These are phyloP conservation scores for Ploettnerulaceae sp. DNA, from an alignment of 2,329 filamentous ascomycete genomes.

Conservation along the genomic window DNA sequence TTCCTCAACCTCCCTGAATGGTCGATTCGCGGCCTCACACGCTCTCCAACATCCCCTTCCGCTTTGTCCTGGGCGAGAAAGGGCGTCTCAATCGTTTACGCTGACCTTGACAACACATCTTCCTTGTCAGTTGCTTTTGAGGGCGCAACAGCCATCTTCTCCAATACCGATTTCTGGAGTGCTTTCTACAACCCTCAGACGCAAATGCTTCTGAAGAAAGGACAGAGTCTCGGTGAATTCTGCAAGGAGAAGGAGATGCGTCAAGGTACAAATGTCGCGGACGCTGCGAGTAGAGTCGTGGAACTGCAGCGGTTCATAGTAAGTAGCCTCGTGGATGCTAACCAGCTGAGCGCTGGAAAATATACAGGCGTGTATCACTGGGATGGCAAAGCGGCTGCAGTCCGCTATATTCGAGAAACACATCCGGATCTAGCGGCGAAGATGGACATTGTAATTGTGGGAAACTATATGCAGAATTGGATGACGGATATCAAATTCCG, in stretches of 20 bases:
- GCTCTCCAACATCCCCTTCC: constrained; percentile 11
- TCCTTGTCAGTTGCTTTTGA: constrained; percentile 40
- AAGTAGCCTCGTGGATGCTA: constrained; percentile 36
- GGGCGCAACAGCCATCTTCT: constrained; percentile 45
- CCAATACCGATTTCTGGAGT: constrained; percentile 38
- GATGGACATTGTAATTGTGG: constrained; percentile 34
- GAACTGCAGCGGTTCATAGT: constrained; percentile 38
- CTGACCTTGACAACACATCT: constrained; percentile 36
- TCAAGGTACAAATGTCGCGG: constrained; percentile 36
- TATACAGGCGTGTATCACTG: constrained; percentile 40
- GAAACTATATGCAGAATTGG: constrained; percentile 28
- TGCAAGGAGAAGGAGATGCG: constrained; percentile 34
- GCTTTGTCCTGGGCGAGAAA: constrained; percentile 35
- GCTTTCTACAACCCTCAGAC: constrained; percentile 23
- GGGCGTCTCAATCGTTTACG: constrained; percentile 39
- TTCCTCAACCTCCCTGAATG: constrained; percentile 18
- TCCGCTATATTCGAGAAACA: constrained; percentile 31
- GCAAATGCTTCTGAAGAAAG: constrained; percentile 13
- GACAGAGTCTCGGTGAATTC: constrained; percentile 24
- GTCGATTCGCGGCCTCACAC: constrained; percentile 22
- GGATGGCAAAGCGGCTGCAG: constrained; percentile 32
- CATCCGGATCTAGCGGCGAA: constrained; percentile 30
- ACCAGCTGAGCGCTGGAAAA: constrained; percentile 38
- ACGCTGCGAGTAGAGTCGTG: constrained; percentile 34
- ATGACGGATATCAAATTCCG: constrained; percentile 11